Percentiles rank a stretch among this genome's conserved stretches.
Evolutionary conservation across 805 yeast genomes (phyloP).

Genomic region (Wickerhamiella sorbophila): DNA sequence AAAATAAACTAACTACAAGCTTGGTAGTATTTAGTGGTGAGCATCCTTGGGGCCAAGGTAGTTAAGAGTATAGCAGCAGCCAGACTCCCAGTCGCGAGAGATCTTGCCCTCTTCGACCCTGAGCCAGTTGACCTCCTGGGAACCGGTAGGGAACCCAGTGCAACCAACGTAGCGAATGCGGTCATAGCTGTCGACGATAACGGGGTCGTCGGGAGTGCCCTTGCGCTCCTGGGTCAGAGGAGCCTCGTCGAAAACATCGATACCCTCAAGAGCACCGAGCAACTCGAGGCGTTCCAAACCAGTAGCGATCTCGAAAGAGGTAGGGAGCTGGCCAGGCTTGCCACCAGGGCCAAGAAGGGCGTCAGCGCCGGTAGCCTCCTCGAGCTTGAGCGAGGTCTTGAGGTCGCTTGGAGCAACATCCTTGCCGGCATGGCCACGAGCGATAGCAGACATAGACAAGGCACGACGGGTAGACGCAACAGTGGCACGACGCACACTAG

Average conservation of each 20-base stretch:
- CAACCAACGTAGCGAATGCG: slow-evolving; percentile 94
- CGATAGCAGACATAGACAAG: slow-evolving; percentile 6
- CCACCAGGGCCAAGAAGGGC: slow-evolving; percentile 77
- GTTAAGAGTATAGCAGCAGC: slow-evolving; percentile 81
- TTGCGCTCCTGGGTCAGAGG: slow-evolving; percentile 77
- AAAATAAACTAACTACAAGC: too few species aligned
- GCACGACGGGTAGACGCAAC: slow-evolving; percentile 10
- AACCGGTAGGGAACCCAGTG: slow-evolving; percentile 88
- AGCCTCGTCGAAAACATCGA: slow-evolving; percentile 73
- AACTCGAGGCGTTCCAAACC: slow-evolving; percentile 96
- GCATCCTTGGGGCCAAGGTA: slow-evolving; percentile 58
- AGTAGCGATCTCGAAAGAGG: slow-evolving; percentile 92
- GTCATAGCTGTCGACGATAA: slow-evolving; percentile 77
- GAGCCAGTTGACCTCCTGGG: slow-evolving; percentile 86
- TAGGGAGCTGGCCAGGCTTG: slow-evolving; percentile 50
- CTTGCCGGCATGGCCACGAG: slow-evolving; percentile 7
- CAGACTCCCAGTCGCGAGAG: slow-evolving; percentile 98
- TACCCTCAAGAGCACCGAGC: slow-evolving; percentile 88
- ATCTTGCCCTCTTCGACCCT: slow-evolving; percentile 69
- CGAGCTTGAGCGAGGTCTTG: slow-evolving; percentile 27
- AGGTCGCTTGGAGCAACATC: slow-evolving; percentile 12
- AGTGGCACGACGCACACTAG: slow-evolving; percentile 13
- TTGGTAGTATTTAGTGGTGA: slow-evolving; percentile 27
- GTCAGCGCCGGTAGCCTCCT: slow-evolving; percentile 66
- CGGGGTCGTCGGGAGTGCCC: slow-evolving; percentile 86